These are phyloP conservation scores for Ganoderma lucidum DNA, from an alignment of 1,284 basidiomycete genomes.

Conservation along the genomic window DNA sequence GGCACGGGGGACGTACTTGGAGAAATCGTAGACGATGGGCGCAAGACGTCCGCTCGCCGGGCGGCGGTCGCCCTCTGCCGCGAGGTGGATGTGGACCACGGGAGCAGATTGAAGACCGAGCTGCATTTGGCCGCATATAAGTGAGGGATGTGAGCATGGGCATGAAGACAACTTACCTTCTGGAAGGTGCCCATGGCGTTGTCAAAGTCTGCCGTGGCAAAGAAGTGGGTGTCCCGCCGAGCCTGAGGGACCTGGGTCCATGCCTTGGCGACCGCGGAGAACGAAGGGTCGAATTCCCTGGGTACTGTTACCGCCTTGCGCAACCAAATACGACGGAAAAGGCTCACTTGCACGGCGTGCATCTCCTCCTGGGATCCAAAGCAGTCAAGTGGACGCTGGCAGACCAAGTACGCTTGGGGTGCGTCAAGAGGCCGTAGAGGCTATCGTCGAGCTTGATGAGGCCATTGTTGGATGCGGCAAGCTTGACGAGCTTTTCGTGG, in stretches of 20 bases:
- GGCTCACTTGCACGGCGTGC: slow-evolving; percentile 79
- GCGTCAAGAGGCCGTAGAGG: slow-evolving; percentile 79
- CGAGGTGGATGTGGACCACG: slow-evolving; percentile 79
- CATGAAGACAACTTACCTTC: slow-evolving; percentile 54
- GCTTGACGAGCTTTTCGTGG: slow-evolving; percentile 62
- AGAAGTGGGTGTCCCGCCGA: slow-evolving; percentile 86
- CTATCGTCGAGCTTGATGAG: slow-evolving; percentile 81
- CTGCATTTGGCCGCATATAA: slow-evolving; percentile 51
- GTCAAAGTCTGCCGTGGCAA: slow-evolving; percentile 90
- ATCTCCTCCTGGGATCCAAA: slow-evolving; percentile 78
- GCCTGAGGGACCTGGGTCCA: slow-evolving; percentile 72
- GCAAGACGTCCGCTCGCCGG: slow-evolving; percentile 58
- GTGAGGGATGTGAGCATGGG: neutral
- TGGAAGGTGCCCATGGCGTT: slow-evolving; percentile 80
- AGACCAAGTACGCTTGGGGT: slow-evolving; percentile 83
- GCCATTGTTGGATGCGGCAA: slow-evolving; percentile 78
- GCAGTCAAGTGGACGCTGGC: slow-evolving; percentile 88
- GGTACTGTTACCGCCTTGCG: neutral
- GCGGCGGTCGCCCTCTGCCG: slow-evolving; percentile 74
- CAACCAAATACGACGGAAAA: neutral
- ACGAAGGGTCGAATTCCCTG: slow-evolving; percentile 88
- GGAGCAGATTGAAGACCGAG: slow-evolving; percentile 80
- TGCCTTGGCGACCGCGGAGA: slow-evolving; percentile 79
- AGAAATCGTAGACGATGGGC: slow-evolving; percentile 82
- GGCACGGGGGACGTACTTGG: slow-evolving; percentile 54